Conservation (phyloP, 225 moss, liverwort and hornwort genomes). For the Antitrichia curtipendula region DNA sequence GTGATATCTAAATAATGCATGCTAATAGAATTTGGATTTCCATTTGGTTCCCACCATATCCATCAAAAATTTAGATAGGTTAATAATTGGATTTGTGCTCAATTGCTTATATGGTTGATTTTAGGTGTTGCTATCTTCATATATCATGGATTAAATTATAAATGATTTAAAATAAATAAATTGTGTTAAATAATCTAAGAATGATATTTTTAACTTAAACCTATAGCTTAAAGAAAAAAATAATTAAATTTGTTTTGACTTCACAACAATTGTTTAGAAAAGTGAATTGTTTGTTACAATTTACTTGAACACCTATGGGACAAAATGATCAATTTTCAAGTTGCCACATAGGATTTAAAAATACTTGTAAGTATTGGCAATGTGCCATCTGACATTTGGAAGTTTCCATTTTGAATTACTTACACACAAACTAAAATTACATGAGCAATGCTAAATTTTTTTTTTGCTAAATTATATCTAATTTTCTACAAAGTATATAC, state of each 20-base stretch:
- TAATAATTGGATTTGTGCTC: background rate
- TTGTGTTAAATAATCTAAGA: background rate
- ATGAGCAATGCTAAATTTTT: background rate
- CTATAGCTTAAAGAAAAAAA: background rate
- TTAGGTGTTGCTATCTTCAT: background rate
- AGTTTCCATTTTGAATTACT: background rate
- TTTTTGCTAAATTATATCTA: background rate
- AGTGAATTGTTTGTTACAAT: background rate
- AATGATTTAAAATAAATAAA: no score
- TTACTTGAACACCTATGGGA: fast-evolving
- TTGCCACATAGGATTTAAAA: background rate
- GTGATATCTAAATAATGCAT: background rate
- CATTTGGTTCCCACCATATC: background rate
- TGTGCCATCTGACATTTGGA: fast-evolving
- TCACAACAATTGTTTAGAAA: background rate
- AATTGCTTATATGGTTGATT: background rate
- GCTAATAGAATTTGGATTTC: background rate
- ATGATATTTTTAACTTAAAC: background rate
- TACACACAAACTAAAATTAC: background rate
- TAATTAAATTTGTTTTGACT: no score
- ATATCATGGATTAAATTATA: background rate
- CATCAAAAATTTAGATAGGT: background rate
- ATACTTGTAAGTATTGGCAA: background rate
- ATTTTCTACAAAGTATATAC: background rate
- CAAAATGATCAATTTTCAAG: background rate